phyloP scores from a whole-genome alignment of 176 grass and related monocot genomes.

The Coix lacrymajobi region DNA sequence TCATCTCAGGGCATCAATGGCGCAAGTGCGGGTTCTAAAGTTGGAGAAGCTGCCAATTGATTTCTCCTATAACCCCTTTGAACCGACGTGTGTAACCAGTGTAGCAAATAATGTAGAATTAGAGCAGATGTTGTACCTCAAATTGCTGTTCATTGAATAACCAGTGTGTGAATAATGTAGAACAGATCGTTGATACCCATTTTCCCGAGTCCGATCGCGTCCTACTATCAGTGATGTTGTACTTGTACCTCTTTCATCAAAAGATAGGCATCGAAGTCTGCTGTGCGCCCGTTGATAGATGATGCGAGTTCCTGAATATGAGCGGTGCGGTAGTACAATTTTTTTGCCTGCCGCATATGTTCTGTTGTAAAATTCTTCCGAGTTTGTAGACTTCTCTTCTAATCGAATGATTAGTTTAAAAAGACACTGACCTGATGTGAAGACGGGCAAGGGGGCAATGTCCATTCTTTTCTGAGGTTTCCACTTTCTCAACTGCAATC shows the following conservation, averaged over 20 bases:
- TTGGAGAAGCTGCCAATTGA: constrained; percentile 5
- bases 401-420: too few relatives aligned
- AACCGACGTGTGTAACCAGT: constrained; percentile 17
- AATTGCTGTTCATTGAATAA: background rate
- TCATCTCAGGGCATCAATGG: background rate
- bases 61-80: constrained; percentile 3
- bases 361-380: background rate
- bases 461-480: background rate
- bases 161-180: constrained; percentile 29
- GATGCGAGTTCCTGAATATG: background rate
- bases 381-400: background rate
- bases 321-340: background rate
- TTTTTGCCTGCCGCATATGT: background rate
- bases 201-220: background rate
- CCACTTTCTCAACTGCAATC: background rate
- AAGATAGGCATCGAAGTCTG: too few relatives aligned
- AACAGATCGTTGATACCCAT: background rate
- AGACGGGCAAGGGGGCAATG: background rate
- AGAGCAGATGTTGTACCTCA: constrained; percentile 10
- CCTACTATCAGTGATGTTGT: background rate
- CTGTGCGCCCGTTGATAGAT: background rate
- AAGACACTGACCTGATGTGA: too few relatives aligned
- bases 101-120: constrained; percentile 34
- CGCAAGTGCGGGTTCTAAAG: background rate
- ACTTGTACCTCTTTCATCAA: background rate